These are phyloP conservation scores for Aspergillus ustus DNA, from an alignment of 2,329 filamentous ascomycete genomes.

Conservation along the genomic window DNA sequence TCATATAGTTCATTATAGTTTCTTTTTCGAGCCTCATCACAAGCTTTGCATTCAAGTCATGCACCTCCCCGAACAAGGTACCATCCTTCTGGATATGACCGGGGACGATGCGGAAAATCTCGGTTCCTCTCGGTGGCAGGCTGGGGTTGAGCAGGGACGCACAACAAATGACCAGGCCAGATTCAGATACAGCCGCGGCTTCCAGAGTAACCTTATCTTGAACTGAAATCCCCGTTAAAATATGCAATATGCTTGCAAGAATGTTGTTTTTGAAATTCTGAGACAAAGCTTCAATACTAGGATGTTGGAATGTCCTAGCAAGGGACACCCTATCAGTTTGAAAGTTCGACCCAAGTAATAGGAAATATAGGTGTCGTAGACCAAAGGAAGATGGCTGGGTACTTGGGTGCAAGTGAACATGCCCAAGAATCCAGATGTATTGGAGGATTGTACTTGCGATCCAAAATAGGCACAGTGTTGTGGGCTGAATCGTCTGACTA, in stretches of 20 bases:
- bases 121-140: background rate
- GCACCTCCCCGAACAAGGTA: background rate
- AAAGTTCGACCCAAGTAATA: background rate
- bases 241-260: background rate
- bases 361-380: background rate
- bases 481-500: too few species aligned
- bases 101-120: background rate
- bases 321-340: background rate
- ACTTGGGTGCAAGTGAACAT: background rate
- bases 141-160: background rate
- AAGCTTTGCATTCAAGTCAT: background rate
- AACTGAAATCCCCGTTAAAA: background rate
- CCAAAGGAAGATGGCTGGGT: background rate
- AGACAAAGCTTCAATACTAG: background rate
- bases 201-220: background rate
- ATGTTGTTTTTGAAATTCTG: background rate
- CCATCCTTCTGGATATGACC: background rate
- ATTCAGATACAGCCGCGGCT: background rate
- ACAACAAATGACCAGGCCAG: background rate
- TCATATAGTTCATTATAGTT: background rate
- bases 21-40: background rate
- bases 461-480: background rate
- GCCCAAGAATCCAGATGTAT: constrained; percentile 3
- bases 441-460: background rate
- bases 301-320: background rate